Base-by-base conservation (phyloP, 106 monocot species). In the Vanilla planifolia region DNA sequence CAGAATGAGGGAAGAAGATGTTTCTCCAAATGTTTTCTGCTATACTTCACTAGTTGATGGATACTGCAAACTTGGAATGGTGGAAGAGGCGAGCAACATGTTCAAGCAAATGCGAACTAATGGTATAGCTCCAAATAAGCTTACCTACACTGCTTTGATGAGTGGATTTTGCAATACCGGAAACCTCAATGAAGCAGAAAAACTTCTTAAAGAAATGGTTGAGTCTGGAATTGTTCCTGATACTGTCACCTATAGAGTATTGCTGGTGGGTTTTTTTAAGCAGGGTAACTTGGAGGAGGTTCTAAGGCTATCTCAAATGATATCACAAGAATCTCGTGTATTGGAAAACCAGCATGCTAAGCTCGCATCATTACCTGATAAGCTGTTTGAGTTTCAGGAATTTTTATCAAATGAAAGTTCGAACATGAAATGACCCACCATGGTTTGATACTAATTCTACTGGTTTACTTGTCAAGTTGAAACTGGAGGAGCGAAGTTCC, bases 131-230 rank as follows among this genome's bases (percentile, higher is more conserved):
- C 94, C 94, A 65, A 95, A 89, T 68, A 89, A 89, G 57, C 35
- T 86, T 22, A 95, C 94, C 24, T 95, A 83, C 78, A 95, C 94
- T 64, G 73, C 67, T 25, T 60, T 95, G 64, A 89, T 95, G 67
- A 59, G 73, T 62, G 94, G 86, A 16, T 84, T 80, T 52, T 77
- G 72, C 51, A 81, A 73, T 55, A 34, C 42, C 15, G 80, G 80
- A 29, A 73, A 86, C 26, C 67, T 62, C 17, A 67, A 68, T 43
- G 62, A 73, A 64, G 89, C 89, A 24, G 47, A 50, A 43, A 66
- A 76, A 21, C 68, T 83, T 70, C 48, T 89, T 4, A 60, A 83
- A 48, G 83, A 80, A 70, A 95, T 95, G 94, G 58, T 86, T 39
- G 43, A 47, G 45, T 59, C 19, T 20, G 78, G 74, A 34, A 73